A percentile compares a stretch with the other conserved stretches of the same genome.
These are phyloP conservation scores for Solanum chiquidenum DNA, from an alignment of 257 asterid genomes.

Conservation along the genomic window DNA sequence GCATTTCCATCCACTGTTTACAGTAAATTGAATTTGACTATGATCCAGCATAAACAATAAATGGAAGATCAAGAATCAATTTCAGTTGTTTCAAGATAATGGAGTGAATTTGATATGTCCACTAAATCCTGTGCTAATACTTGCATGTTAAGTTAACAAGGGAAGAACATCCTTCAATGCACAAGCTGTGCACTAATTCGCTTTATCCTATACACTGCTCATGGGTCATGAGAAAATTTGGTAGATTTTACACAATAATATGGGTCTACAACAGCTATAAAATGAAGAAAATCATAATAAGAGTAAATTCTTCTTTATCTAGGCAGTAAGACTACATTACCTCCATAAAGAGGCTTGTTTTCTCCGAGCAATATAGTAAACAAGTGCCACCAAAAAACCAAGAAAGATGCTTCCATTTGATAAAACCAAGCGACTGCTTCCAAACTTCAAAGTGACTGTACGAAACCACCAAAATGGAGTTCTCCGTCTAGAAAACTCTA, in stretches of 20 bases:
- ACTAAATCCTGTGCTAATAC: background rate
- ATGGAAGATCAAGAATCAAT: background rate
- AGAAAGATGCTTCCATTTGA: conserved; percentile 58
- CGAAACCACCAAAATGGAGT: conserved; percentile 66
- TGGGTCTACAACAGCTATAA: background rate
- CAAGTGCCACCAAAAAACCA: conserved; percentile 33
- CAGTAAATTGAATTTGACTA: background rate
- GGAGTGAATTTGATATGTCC: background rate
- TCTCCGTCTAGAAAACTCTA: conserved; percentile 35
- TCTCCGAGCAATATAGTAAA: conserved; percentile 41
- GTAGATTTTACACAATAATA: background rate
- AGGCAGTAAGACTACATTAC: conserved; percentile 23
- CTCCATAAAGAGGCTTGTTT: conserved; percentile 52
- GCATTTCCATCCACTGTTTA: background rate
- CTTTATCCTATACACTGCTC: background rate
- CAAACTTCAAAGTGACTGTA: conserved; percentile 46
- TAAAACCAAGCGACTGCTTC: conserved; percentile 29
- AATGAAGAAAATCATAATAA: background rate
- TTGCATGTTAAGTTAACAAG: background rate
- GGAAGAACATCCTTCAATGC: background rate
- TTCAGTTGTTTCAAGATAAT: background rate
- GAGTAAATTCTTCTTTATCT: background rate
- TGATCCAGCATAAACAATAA: background rate
- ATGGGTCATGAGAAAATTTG: background rate
- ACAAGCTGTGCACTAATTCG: background rate